Conservation (phyloP, 2,329 filamentous ascomycete species). For the Colletotrichum simmondsii region DNA sequence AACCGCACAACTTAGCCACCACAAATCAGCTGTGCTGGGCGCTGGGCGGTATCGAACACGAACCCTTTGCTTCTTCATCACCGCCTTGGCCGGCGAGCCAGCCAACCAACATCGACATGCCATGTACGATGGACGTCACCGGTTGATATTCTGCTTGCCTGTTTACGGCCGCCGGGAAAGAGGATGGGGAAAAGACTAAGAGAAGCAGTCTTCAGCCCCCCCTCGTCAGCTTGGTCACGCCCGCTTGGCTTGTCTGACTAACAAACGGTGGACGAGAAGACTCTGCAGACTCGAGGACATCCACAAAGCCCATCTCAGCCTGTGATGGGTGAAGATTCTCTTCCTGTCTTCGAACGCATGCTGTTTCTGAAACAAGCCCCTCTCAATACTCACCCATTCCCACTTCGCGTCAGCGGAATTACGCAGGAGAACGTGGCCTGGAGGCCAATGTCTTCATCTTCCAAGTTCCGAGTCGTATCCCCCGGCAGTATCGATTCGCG, state of each 20-base stretch:
- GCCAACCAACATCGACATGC: not conserved
- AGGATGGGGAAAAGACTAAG: too few relatives aligned
- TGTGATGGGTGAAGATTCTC: not conserved
- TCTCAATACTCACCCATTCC: conserved; percentile 7
- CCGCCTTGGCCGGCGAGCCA: not conserved
- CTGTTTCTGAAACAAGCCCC: not conserved
- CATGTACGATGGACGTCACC: not conserved
- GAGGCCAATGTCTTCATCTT: not conserved
- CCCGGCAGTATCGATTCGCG: conserved; percentile 10
- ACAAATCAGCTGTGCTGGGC: not conserved
- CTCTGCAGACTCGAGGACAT: not conserved
- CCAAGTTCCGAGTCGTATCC: conserved; percentile 4
- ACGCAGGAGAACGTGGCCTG: conserved; percentile 9
- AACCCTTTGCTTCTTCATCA: conserved; percentile 4
- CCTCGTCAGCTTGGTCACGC: not conserved
- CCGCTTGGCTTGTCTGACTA: not conserved
- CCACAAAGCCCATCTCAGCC: not conserved
- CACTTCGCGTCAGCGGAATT: conserved; percentile 15
- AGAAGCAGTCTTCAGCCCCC: not conserved
- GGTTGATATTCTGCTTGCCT: not conserved
- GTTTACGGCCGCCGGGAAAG: not conserved
- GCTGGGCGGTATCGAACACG: not conserved
- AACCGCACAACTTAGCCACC: not conserved
- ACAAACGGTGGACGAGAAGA: not conserved
- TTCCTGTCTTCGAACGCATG: not conserved